These are phyloP conservation scores for Aspergillus texensis DNA, from an alignment of 2,329 filamentous ascomycete species.

Conservation along the genomic window DNA sequence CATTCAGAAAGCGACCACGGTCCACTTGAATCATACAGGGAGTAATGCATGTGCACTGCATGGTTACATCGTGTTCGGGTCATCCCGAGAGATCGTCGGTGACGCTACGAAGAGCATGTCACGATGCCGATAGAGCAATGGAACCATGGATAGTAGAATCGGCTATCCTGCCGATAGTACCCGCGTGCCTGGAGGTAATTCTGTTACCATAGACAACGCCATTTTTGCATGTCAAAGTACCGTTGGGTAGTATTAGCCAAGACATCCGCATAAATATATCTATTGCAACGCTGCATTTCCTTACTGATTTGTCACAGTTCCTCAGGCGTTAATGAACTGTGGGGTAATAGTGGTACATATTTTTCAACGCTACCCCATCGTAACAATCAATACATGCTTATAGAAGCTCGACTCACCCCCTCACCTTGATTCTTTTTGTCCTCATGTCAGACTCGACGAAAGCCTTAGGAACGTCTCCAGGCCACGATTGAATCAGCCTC, in stretches of 20 bases:
- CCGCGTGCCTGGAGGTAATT: neutral
- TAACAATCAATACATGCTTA: neutral
- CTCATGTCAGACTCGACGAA: neutral
- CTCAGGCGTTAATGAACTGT: too few relatives aligned
- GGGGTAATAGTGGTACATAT: too few relatives aligned
- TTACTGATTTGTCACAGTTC: neutral
- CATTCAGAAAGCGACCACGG: too few relatives aligned
- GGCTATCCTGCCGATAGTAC: neutral
- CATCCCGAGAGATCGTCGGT: slow-evolving; percentile 1
- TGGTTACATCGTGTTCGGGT: slow-evolving; percentile 7
- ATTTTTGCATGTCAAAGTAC: neutral
- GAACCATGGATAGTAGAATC: neutral
- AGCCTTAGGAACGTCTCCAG: neutral
- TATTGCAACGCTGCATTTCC: neutral
- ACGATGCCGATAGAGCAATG: neutral
- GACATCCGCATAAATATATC: neutral
- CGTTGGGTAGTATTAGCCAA: neutral
- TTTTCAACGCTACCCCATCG: too few relatives aligned
- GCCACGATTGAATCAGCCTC: neutral
- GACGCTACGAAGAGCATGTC: neutral
- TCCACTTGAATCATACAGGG: too few relatives aligned
- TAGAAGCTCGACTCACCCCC: neutral
- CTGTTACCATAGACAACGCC: neutral
- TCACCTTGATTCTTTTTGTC: neutral
- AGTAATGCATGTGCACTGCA: neutral